These are phyloP conservation scores for Puya raimondii DNA, from an alignment of 176 grass and related monocot species.

Conservation along the genomic window DNA sequence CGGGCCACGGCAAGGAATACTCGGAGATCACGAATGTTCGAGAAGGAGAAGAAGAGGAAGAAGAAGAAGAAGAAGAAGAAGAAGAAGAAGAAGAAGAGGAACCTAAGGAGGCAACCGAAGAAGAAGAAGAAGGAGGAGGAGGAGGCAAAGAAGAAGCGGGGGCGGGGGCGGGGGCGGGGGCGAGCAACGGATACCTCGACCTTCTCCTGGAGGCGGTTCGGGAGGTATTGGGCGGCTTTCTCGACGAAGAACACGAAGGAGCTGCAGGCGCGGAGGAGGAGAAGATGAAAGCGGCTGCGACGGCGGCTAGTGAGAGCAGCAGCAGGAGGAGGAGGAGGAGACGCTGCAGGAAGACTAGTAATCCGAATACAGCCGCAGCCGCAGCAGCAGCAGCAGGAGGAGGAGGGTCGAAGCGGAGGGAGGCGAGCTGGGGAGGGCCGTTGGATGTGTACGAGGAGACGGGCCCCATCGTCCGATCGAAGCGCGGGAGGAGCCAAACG, in stretches of 20 bases:
- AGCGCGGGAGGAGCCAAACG: slow-evolving; percentile 21
- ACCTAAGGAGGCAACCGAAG: slow-evolving; percentile 28
- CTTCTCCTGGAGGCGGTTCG: slow-evolving; percentile 20
- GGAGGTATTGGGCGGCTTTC: slow-evolving; percentile 16
- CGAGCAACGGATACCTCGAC: neutral
- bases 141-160: neutral
- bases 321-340: neutral
- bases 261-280: neutral
- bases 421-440: neutral
- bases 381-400: too few relatives aligned
- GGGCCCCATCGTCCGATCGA: slow-evolving; percentile 26
- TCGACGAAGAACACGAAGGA: slow-evolving; percentile 7
- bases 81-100: slow-evolving; percentile 18
- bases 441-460: slow-evolving; percentile 25
- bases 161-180: neutral
- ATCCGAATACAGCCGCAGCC: too few relatives aligned
- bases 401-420: slow-evolving; percentile 2
- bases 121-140: slow-evolving; percentile 3
- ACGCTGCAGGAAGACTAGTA: neutral
- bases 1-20: neutral
- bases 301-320: too few relatives aligned
- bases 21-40: slow-evolving; percentile 1
- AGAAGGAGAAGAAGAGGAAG: neutral
- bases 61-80: neutral
- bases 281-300: neutral